Evolutionary conservation across 2,329 filamentous ascomycete species (phyloP).

Genomic region (Monosporascus sp.): DNA sequence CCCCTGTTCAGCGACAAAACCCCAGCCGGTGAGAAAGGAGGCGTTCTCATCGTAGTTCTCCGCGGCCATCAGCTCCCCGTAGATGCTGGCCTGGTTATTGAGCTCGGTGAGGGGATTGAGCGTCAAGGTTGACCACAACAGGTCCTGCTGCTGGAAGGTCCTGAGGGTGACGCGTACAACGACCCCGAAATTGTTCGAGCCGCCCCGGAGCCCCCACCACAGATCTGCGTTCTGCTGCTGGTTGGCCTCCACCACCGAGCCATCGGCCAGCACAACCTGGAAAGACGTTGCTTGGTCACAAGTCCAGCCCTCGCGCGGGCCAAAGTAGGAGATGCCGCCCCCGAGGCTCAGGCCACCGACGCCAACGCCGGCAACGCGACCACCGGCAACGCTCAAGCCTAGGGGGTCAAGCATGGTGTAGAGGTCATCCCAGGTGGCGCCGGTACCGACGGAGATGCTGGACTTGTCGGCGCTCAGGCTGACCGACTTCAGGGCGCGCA

Average conservation of each 20-base stretch:
- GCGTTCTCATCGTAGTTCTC: constrained; percentile 4
- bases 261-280: constrained; percentile 43
- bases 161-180: not conserved
- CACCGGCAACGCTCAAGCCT: constrained; percentile 29
- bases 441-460: too few species aligned
- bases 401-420: not conserved
- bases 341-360: constrained; percentile 41
- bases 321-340: constrained; percentile 46
- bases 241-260: constrained; percentile 30
- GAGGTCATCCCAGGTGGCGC: not conserved
- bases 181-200: constrained; percentile 1
- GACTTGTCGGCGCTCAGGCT: too few species aligned
- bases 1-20: not conserved
- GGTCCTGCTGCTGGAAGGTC: constrained; percentile 1
- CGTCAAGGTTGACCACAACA: not conserved
- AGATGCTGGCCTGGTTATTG: not conserved
- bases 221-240: not conserved
- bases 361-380: constrained; percentile 36
- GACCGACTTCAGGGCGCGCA: too few species aligned
- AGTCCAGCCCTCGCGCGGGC: constrained; percentile 38
- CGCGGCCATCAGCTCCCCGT: not conserved
- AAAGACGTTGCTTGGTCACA: constrained; percentile 41
- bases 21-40: constrained; percentile 2
- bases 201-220: not conserved
- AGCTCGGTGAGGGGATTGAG: not conserved